Conservation (phyloP, 83 land plant species). For the Larix sibirica region DNA sequence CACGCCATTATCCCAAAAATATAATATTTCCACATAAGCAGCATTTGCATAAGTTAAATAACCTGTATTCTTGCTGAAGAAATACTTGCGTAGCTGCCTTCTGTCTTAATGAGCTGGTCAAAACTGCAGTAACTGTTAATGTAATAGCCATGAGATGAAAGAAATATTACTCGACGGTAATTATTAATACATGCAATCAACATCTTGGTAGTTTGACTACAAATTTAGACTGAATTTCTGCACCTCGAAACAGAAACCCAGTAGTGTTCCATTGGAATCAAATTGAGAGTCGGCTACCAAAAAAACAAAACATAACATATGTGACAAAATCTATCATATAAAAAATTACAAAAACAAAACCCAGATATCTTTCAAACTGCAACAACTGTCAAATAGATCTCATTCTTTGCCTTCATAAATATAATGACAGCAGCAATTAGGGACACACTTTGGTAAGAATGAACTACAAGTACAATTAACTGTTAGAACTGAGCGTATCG, state of each 20-base stretch:
- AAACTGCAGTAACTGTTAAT: no score
- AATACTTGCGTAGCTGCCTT: not conserved
- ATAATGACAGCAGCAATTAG: no score
- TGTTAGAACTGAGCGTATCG: no score
- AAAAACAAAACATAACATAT: not conserved
- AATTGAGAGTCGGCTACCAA: not conserved
- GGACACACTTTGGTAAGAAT: no score
- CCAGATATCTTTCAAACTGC: not conserved
- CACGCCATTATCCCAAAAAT: not conserved
- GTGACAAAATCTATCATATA: not conserved
- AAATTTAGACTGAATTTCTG: not conserved
- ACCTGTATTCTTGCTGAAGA: conserved; percentile 1
- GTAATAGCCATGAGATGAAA: no score
- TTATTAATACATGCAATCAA: not conserved
- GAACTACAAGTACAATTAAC: no score
- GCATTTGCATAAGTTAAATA: not conserved
- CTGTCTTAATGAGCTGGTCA: not conserved
- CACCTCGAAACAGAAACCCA: not conserved
- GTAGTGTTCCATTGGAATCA: not conserved
- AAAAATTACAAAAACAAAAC: not conserved
- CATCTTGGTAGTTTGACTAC: not conserved
- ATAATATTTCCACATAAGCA: not conserved
- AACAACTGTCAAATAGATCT: not conserved
- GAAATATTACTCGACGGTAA: not conserved
- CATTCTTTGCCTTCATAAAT: not conserved